Base-by-base conservation (phyloP, 1,139 yeast genomes). In the Candida dubliniensis region DNA sequence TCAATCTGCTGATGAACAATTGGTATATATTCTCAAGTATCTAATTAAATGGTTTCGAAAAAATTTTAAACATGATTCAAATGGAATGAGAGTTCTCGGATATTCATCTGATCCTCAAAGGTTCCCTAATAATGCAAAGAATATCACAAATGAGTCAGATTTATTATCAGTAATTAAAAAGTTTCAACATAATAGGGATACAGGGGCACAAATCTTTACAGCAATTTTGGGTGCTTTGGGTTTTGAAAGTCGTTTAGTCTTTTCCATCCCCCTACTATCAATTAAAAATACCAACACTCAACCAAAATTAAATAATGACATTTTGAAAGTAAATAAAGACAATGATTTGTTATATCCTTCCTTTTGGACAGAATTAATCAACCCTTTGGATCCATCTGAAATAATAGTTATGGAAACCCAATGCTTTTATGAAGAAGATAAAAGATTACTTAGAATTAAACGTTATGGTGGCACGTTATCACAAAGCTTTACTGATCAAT, bases 281-380 rank as follows among this genome's bases (percentile, higher is more conserved):
- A 52, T 54, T 4, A 51, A 46, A 11, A 43, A 43, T 6, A 25
- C 44, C 2, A 51, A 47, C 10, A 24, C 43, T 1, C 72, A 67
- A 42, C 73, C 74, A 2, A 54, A 52, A 25, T 40, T 60, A 9
- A 64, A 65, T 38, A 43, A 44, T 7, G 47, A 47, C 2, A 63
- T 61, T 33, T 44, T 67, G 1, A 45, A 47, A 7, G 44, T 56
- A 5, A 69, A 65, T 38, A 62, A 60, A 35, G 76, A 70, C 42
- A 59, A 62, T 45, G 76, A 70, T 47, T 49, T 69, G 11, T 49
- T 70, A 6, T 69, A 64, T 44, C 76, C 76, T 0, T 69, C 69
- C 47, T 69, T 57, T 47, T 70, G 76, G 76, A 67, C 73, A 8
- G 76, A 70, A 48, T 42, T 69, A 3, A 51, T 70, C 2, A 68